phyloP scores from a whole-genome alignment of 371 early-diverging fungal species.

The Mucor ambiguus region DNA sequence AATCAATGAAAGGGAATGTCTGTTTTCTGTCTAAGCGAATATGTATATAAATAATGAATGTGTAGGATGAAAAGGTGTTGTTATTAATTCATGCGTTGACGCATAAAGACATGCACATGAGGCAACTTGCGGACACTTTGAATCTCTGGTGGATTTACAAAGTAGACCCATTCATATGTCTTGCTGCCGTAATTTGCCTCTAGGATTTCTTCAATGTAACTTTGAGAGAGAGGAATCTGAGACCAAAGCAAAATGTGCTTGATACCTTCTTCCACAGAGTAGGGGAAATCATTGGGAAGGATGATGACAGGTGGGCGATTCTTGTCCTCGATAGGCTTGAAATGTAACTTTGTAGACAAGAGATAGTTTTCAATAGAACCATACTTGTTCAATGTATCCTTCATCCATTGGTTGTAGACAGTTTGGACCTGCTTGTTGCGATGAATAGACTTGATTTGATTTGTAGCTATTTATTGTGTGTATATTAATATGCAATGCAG shows the following conservation, averaged over 20 bases:
- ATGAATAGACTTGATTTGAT: constrained; percentile 26
- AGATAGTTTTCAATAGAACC: constrained; percentile 43
- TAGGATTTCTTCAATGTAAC: constrained; percentile 20
- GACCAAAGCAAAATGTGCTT: constrained; percentile 56
- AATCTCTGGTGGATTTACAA: constrained; percentile 30
- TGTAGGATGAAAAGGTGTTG: neutral
- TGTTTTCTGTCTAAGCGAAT: neutral
- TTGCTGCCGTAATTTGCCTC: constrained; percentile 22
- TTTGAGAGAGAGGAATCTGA: constrained; percentile 31
- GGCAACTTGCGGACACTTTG: constrained; percentile 30
- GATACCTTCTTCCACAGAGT: constrained; percentile 39
- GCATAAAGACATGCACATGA: constrained; percentile 35
- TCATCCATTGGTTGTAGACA: constrained; percentile 25
- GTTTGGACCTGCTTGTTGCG: constrained; percentile 21
- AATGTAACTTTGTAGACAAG: constrained; percentile 31
- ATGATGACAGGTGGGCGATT: constrained; percentile 32
- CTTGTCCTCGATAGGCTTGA: constrained; percentile 9
- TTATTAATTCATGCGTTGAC: constrained; percentile 3
- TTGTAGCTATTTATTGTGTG: constrained; percentile 13
- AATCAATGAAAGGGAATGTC: neutral
- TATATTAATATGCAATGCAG: constrained; percentile 1
- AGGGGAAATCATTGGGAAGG: constrained; percentile 55
- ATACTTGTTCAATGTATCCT: constrained; percentile 23
- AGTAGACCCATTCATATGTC: constrained; percentile 25
- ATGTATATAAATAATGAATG: neutral